These are phyloP conservation scores for Diatrype stigma DNA, from an alignment of 2,329 filamentous ascomycete species.

Conservation along the genomic window DNA sequence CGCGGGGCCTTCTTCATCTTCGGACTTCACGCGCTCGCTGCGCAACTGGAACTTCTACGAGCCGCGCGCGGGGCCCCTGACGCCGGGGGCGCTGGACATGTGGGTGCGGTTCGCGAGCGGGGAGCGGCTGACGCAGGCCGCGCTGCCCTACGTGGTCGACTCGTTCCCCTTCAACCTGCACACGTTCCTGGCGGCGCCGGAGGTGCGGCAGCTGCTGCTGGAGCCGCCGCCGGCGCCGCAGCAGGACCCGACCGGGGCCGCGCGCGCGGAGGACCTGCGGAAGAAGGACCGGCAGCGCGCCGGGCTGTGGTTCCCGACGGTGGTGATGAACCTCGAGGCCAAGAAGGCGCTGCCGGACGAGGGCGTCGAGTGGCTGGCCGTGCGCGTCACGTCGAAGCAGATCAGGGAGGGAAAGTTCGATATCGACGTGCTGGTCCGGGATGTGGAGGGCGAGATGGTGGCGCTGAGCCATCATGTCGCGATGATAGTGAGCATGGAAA, in stretches of 20 bases:
- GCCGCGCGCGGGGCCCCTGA: conserved; percentile 4
- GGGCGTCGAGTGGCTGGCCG: conserved; percentile 69
- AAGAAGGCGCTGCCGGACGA: conserved; percentile 66
- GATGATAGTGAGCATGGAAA: conserved; percentile 56
- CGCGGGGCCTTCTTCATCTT: conserved; percentile 1
- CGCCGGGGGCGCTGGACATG: conserved; percentile 47
- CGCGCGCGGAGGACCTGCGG: no score
- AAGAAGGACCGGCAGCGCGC: neutral
- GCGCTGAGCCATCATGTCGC: conserved; percentile 65
- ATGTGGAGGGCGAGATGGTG: conserved; percentile 60
- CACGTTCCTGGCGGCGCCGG: conserved; percentile 20
- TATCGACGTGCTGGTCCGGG: conserved; percentile 64
- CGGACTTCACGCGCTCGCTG: conserved; percentile 10
- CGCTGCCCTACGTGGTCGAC: conserved; percentile 57
- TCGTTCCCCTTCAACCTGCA: conserved; percentile 62
- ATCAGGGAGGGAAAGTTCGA: conserved; percentile 71
- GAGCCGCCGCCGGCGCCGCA: neutral
- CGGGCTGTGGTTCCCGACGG: conserved; percentile 67
- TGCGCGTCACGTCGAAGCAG: conserved; percentile 60
- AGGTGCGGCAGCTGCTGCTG: conserved; percentile 5
- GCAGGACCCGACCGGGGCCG: neutral
- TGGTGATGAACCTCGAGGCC: conserved; percentile 71
- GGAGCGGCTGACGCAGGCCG: conserved; percentile 55
- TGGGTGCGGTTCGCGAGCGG: conserved; percentile 58
- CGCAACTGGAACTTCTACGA: conserved; percentile 15